phyloP scores from a whole-genome alignment of 2,329 filamentous ascomycete species.

The Pseudogymnoascus sp. region DNA sequence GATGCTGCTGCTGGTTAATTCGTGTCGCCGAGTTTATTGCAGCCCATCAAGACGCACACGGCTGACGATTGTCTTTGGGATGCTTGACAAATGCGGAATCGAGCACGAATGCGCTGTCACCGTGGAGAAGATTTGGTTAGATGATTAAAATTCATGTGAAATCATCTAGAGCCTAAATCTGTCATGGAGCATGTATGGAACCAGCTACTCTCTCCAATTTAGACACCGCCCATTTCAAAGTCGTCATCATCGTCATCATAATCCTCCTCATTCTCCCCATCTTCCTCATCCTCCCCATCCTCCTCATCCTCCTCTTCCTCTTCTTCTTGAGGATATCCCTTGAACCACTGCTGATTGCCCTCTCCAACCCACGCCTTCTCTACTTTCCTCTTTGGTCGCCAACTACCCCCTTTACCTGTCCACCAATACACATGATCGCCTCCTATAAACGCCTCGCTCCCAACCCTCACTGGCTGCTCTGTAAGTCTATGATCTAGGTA shows the following conservation, averaged over 20 bases:
- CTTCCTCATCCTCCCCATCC: background rate
- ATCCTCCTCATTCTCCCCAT: background rate
- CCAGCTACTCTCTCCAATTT: background rate
- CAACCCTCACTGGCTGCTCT: background rate
- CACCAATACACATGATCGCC: constrained; percentile 1
- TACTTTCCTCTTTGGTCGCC: background rate
- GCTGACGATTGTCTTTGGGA: no score
- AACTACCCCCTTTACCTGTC: background rate
- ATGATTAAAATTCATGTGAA: background rate
- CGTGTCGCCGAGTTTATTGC: no score
- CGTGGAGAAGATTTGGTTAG: background rate
- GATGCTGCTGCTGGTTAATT: no score
- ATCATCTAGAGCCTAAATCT: background rate
- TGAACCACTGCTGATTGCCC: constrained; percentile 1
- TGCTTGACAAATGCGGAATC: no score
- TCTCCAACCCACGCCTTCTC: background rate
- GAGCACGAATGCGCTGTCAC: background rate
- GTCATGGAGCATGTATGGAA: background rate
- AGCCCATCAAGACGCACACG: no score
- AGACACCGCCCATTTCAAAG: background rate
- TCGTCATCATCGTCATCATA: background rate
- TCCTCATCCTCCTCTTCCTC: background rate
- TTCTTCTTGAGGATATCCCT: background rate
- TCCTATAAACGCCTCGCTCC: background rate
- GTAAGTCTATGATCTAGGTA: background rate